Evolutionary conservation across 73 alveolate genomes (phyloP).

Genomic region (Stentor roeselii): DNA sequence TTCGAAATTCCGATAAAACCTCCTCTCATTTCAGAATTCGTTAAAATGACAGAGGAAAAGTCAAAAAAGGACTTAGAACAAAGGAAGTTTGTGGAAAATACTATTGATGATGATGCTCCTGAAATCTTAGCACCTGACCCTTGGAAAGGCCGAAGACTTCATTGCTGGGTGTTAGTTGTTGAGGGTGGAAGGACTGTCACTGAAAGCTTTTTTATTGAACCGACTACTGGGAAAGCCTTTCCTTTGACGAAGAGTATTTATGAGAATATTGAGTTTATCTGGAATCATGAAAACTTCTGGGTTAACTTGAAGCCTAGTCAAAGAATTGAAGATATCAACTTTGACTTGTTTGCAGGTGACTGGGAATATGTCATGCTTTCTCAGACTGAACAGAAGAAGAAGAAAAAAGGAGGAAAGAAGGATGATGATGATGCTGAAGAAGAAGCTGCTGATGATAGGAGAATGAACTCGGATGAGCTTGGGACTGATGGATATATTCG

Average conservation of each 20-base stretch:
- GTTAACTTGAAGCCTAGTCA: no score
- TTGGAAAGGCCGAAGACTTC: constrained; percentile 78
- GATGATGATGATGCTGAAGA: constrained; percentile 66
- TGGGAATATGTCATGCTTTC: constrained; percentile 95
- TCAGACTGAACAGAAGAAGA: constrained; percentile 52
- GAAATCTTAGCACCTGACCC: constrained; percentile 81
- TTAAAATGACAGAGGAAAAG: constrained; percentile 40
- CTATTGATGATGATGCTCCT: constrained; percentile 91
- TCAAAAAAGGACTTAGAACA: constrained; percentile 59
- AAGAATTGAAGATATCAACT: no score
- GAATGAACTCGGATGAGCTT: constrained; percentile 51
- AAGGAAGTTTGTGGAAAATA: constrained; percentile 62
- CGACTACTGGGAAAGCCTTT: constrained; percentile 94
- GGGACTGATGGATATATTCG: constrained; percentile 55
- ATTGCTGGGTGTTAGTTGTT: constrained; percentile 94
- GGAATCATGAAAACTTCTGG: constrained; percentile 95
- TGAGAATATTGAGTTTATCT: constrained; percentile 87
- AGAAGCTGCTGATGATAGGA: constrained; percentile 58
- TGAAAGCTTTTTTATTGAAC: constrained; percentile 89
- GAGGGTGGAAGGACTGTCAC: constrained; percentile 76
- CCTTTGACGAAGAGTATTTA: constrained; percentile 77
- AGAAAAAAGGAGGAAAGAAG: constrained; percentile 41
- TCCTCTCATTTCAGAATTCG: constrained; percentile 73
- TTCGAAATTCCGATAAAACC: constrained; percentile 61
- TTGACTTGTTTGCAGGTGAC: constrained; percentile 74